Evolutionary conservation across 192 early-diverging fungal species (phyloP).

Genomic region (Rhizophlyctis rosea): DNA sequence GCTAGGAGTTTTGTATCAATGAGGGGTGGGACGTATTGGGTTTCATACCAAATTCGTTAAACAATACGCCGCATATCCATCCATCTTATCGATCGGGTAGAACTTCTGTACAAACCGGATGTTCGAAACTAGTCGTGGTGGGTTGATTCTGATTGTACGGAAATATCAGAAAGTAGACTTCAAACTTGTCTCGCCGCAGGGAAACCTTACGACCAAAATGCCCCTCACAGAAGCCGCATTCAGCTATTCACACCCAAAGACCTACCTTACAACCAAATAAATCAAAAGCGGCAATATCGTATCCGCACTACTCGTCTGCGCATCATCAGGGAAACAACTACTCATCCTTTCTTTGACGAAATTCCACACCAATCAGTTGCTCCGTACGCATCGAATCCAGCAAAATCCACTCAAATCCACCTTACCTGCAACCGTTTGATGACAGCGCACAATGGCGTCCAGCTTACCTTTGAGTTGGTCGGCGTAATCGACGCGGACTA

Average conservation of each 20-base stretch:
- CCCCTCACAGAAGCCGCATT: too few species aligned
- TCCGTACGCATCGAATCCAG: too few species aligned
- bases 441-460: constrained; percentile 8
- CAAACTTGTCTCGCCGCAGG: too few species aligned
- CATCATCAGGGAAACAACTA: background rate
- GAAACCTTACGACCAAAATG: too few species aligned
- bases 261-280: constrained; percentile 19
- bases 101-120: constrained; percentile 23
- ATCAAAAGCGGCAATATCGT: constrained; percentile 22
- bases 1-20: background rate
- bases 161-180: too few species aligned
- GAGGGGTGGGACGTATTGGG: too few species aligned
- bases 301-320: constrained; percentile 16
- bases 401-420: background rate
- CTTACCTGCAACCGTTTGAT: constrained; percentile 12
- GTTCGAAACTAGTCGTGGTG: constrained; percentile 19
- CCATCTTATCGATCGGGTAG: background rate
- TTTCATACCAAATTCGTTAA: constrained; percentile 24
- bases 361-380: too few species aligned
- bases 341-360: background rate
- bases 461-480: constrained; percentile 15
- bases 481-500: constrained; percentile 14
- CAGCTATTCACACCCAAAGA: too few species aligned
- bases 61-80: constrained; percentile 17
- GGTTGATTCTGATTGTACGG: constrained; percentile 25